Base-by-base conservation (phyloP, 2,329 filamentous ascomycete species). In the Cordyceps pruinosa region DNA sequence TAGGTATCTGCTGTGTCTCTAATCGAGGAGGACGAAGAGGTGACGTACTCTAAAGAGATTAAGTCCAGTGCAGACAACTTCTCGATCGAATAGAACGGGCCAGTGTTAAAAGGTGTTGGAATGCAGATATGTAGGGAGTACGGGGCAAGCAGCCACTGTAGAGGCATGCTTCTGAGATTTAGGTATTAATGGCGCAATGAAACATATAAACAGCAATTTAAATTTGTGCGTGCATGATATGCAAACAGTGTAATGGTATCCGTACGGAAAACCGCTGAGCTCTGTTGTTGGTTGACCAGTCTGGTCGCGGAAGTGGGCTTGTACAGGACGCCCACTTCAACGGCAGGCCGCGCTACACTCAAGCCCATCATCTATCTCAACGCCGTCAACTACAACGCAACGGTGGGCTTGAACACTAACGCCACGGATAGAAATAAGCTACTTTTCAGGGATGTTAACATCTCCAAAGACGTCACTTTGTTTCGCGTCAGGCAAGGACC, bases 41-140 rank as follows among this genome's bases (percentile, higher is more conserved):
- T 95, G 54, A 84, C 85, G 21, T 95, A 91, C 74, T 88, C 88
- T 47, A 93, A 90, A 75, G 89, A 94, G 58, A 75, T 92, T 69
- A 89, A 86, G 73, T 90, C 85, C 21, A 77, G 84, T 56, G 87
- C 89, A 5, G 90, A 93, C 63, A 83, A 82, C 62, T 95, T 90
- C 72, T 67, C 85, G 61, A 86, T 95, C 67, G 87, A 89, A 73
- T 93, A 85, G 72, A 72, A 58, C 51, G 37, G 34, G 19, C 7
- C 5, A 41, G 21, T 19, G 25, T 34, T 35, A 49, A 52, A 39
- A 45, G 28, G 44, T 50, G 44, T 34, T 53, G 44, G 21, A 56
- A 34, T 34, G 49, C n/a, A 41, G 34, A 44, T 25, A 35, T 53
- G 49, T 57, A 53, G 49, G 34, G 49, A 52, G 49, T 53, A 23